These are phyloP conservation scores for Corylus avellana DNA, from an alignment of 306 rosid genomes.

Conservation along the genomic window DNA sequence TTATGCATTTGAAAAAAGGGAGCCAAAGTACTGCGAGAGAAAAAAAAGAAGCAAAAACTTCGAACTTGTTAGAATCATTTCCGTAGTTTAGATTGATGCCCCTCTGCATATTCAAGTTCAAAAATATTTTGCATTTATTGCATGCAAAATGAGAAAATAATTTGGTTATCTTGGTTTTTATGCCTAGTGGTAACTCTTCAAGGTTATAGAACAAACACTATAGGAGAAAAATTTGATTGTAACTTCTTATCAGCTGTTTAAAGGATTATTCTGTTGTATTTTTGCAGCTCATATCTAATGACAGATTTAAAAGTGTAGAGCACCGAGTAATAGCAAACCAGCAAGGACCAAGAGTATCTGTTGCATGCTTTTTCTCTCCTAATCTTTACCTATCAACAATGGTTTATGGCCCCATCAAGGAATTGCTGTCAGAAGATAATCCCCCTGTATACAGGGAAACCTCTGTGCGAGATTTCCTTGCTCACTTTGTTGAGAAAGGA, in stretches of 20 bases:
- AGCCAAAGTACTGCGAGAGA: neutral
- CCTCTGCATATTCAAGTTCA: too few species aligned
- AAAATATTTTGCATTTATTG: too few species aligned
- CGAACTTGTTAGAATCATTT: neutral
- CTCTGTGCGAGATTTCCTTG: conserved; percentile 27
- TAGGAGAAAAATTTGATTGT: neutral
- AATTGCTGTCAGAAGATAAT: conserved; percentile 40
- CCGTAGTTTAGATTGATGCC: too few species aligned
- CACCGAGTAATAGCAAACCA: conserved; percentile 46
- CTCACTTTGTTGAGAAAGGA: conserved; percentile 38
- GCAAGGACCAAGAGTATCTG: conserved; percentile 41
- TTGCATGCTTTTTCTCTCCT: conserved; percentile 44
- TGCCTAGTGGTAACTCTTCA: neutral
- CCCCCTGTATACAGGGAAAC: conserved; percentile 44
- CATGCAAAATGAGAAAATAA: neutral
- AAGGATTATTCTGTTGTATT: neutral
- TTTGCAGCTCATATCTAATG: conserved; percentile 48
- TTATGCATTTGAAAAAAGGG: too few species aligned
- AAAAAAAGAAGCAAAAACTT: neutral
- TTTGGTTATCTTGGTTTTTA: neutral
- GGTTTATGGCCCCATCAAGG: conserved; percentile 46
- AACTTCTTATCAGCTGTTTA: neutral
- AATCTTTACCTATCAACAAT: conserved; percentile 23
- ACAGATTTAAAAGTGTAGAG: conserved; percentile 47
- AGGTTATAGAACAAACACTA: neutral